Base-by-base conservation (phyloP, 75 land plant species). In the Isoetes taiwanensis region DNA sequence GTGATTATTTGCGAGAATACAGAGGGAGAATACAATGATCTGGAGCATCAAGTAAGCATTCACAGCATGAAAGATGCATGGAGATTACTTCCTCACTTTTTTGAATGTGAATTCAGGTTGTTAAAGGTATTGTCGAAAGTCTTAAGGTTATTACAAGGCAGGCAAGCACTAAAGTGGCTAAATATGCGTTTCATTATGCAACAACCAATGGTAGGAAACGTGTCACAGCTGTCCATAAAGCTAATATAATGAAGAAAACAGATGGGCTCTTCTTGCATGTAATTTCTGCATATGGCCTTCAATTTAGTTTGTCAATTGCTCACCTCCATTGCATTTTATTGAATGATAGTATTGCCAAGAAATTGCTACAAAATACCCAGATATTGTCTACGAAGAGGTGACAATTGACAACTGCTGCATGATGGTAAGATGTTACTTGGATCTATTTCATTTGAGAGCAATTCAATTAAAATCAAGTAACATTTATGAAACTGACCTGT, bases 371-470 rank as follows among this genome's bases (percentile, higher is more conserved):
- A 5, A 46, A 8, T 6, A 46, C n/a, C 50, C 50, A 19, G 50
- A 46, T 6, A 46, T 46, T n/a, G 50, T 46, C n/a, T 46, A 46
- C 50, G 50, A 46, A n/a, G n/a, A n/a, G n/a, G n/a, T n/a, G n/a
- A n/a, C n/a, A n/a, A n/a, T n/a, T n/a, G n/a, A n/a, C n/a, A n/a
- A n/a, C n/a, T n/a, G n/a, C n/a, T n/a, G n/a, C n/a, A n/a, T n/a
- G n/a, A n/a, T n/a, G n/a, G n/a, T n/a, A n/a, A n/a, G n/a, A n/a
- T n/a, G n/a, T n/a, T n/a, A n/a, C n/a, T n/a, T n/a, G n/a, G n/a
- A n/a, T n/a, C n/a, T n/a, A n/a, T n/a, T n/a, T n/a, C n/a, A n/a
- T n/a, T n/a, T n/a, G n/a, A n/a, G n/a, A n/a, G n/a, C n/a, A n/a
- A n/a, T n/a, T n/a, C n/a, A n/a, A n/a, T n/a, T n/a, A n/a, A n/a